Conservation (phyloP, 2,329 filamentous ascomycete genomes). For the Diaporthe destruens region DNA sequence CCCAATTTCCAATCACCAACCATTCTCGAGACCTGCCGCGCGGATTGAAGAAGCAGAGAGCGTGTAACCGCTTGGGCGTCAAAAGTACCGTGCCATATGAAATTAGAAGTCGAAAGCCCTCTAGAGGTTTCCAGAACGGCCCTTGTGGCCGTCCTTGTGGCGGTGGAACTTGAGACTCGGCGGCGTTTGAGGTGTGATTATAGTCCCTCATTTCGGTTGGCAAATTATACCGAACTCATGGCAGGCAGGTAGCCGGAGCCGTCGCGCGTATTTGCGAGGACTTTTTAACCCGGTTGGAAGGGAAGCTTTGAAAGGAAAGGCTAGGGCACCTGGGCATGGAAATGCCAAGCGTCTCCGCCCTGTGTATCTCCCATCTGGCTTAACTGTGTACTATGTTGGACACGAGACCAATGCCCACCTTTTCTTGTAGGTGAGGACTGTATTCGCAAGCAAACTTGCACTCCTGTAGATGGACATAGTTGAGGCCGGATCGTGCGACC, state of each 20-base stretch:
- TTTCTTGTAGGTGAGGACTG: background rate
- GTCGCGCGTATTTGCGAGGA: slow-evolving; percentile 2
- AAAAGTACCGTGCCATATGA: background rate
- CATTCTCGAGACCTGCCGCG: background rate
- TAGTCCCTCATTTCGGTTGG: slow-evolving; percentile 15
- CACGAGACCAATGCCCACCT: background rate
- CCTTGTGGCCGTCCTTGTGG: background rate
- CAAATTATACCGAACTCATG: background rate
- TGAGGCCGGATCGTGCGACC: slow-evolving; percentile 6
- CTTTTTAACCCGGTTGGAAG: background rate
- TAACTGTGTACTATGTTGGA: background rate
- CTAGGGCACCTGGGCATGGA: too few relatives aligned
- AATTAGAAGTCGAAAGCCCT: background rate
- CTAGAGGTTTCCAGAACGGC: background rate
- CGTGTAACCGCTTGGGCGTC: background rate
- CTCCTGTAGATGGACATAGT: background rate
- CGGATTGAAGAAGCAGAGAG: slow-evolving; percentile 1
- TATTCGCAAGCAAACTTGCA: background rate
- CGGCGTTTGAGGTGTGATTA: slow-evolving; percentile 6
- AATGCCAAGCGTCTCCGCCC: background rate
- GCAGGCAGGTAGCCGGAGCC: background rate
- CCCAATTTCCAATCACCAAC: background rate
- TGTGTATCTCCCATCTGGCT: background rate
- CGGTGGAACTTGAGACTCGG: slow-evolving; percentile 15
- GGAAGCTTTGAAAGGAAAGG: background rate